A percentile compares a stretch with the other conserved stretches of the same genome.
Conservation (phyloP, 2,329 filamentous ascomycete genomes). For the Talaromyces sp. region DNA sequence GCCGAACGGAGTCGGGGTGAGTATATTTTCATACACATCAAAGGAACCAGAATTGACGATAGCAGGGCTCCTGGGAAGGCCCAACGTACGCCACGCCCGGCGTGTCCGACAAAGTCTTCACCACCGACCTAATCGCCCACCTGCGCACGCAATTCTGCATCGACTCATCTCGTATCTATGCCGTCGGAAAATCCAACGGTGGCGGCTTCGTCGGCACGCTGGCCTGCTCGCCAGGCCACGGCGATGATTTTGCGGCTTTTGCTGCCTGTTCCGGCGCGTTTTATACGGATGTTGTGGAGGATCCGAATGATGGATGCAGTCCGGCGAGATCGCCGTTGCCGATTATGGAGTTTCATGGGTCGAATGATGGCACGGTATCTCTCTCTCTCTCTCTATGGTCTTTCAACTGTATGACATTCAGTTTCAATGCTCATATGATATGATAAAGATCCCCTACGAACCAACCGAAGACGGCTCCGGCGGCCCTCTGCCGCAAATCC, state of each 20-base stretch:
- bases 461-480: constrained; percentile 24
- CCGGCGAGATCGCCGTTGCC: constrained; percentile 36
- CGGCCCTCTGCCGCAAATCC: constrained; percentile 42
- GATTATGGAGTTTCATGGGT: constrained; percentile 48
- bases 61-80: background rate
- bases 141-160: constrained; percentile 17
- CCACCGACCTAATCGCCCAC: background rate
- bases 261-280: constrained; percentile 43
- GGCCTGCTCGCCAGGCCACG: constrained; percentile 35
- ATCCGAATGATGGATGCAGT: constrained; percentile 20
- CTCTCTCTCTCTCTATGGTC: constrained; percentile 17
- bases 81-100: background rate
- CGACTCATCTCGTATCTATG: constrained; percentile 43
- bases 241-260: constrained; percentile 41
- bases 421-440: too few relatives aligned
- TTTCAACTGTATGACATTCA: background rate
- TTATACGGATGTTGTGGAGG: constrained; percentile 37
- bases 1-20: background rate
- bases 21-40: background rate
- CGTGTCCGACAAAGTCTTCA: background rate
- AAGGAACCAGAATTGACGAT: background rate
- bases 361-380: constrained; percentile 40
- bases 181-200: constrained; percentile 44
- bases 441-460: background rate
- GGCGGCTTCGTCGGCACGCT: constrained; percentile 45